Evolutionary conservation across 2,329 filamentous ascomycete genomes (phyloP).

Genomic region (Hymenoscyphus albidus): DNA sequence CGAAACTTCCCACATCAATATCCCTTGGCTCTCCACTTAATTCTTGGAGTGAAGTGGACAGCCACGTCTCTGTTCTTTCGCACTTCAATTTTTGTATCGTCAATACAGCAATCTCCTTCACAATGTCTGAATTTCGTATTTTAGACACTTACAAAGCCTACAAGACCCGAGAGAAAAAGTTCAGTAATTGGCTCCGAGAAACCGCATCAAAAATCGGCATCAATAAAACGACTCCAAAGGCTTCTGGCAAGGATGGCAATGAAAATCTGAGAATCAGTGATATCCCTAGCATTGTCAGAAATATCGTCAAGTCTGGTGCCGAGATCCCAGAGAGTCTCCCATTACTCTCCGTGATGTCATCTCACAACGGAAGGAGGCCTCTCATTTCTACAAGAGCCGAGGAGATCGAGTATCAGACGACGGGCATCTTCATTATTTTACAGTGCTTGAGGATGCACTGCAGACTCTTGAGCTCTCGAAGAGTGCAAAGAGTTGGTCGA

Average conservation of each 20-base stretch:
- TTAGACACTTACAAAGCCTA: slow-evolving; percentile 20
- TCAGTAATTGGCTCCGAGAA: slow-evolving; percentile 17
- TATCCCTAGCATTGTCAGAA: background rate
- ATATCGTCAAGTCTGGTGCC: background rate
- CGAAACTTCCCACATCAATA: background rate
- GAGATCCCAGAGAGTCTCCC: slow-evolving; percentile 10
- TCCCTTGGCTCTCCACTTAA: no score
- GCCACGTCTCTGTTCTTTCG: no score
- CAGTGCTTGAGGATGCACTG: slow-evolving; percentile 9
- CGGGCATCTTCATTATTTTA: slow-evolving; percentile 13
- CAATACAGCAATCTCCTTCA: background rate
- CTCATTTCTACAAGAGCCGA: background rate
- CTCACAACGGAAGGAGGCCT: slow-evolving; percentile 9
- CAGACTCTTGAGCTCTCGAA: slow-evolving; percentile 4
- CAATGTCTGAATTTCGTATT: background rate
- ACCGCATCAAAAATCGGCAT: slow-evolving; percentile 12
- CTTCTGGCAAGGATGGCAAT: background rate
- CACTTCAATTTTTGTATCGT: no score
- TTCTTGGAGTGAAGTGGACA: no score
- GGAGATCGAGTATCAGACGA: slow-evolving; percentile 5
- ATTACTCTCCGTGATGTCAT: slow-evolving; percentile 13
- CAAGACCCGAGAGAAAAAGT: slow-evolving; percentile 16
- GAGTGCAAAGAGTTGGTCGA: background rate
- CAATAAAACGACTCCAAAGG: background rate
- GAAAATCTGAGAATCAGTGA: background rate